Conservation (phyloP, 805 yeast species). For the Candida pseudofarinosa region DNA sequence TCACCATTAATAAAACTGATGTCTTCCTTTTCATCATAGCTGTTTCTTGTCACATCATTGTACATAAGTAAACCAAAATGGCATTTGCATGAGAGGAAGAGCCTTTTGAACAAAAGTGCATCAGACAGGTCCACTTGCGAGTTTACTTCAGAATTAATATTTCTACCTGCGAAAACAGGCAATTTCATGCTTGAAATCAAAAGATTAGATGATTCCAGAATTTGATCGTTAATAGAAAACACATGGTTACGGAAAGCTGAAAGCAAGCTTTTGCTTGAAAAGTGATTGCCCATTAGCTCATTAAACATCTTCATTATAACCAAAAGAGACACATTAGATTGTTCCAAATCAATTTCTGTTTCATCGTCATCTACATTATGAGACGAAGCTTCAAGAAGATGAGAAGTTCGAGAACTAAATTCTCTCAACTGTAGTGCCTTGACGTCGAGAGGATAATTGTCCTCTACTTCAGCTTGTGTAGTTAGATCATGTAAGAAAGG, state of each 20-base stretch:
- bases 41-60: slow-evolving; percentile 10
- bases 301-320: slow-evolving; percentile 32
- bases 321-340: slow-evolving; percentile 21
- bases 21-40: background rate
- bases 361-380: slow-evolving; percentile 8
- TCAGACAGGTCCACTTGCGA: slow-evolving; percentile 9
- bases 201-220: slow-evolving; percentile 21
- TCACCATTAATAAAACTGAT: slow-evolving; percentile 2
- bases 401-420: slow-evolving; percentile 65
- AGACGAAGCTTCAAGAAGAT: slow-evolving; percentile 61
- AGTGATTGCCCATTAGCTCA: slow-evolving; percentile 25
- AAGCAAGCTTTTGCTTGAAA: slow-evolving; percentile 26
- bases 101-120: slow-evolving; percentile 17
- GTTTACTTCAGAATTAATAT: background rate
- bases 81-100: slow-evolving; percentile 23
- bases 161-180: slow-evolving; percentile 5
- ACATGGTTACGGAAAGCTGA: slow-evolving; percentile 28
- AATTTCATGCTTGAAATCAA: slow-evolving; percentile 21
- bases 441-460: slow-evolving; percentile 23
- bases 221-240: slow-evolving; percentile 28
- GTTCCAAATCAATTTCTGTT: slow-evolving; percentile 6
- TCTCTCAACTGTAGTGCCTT: slow-evolving; percentile 55
- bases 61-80: slow-evolving; percentile 32
- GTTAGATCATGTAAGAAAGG: slow-evolving; percentile 26
- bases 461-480: slow-evolving; percentile 11